Evolutionary conservation across 2,329 filamentous ascomycete species (phyloP).

Genomic region (Thelonectria blattea): DNA sequence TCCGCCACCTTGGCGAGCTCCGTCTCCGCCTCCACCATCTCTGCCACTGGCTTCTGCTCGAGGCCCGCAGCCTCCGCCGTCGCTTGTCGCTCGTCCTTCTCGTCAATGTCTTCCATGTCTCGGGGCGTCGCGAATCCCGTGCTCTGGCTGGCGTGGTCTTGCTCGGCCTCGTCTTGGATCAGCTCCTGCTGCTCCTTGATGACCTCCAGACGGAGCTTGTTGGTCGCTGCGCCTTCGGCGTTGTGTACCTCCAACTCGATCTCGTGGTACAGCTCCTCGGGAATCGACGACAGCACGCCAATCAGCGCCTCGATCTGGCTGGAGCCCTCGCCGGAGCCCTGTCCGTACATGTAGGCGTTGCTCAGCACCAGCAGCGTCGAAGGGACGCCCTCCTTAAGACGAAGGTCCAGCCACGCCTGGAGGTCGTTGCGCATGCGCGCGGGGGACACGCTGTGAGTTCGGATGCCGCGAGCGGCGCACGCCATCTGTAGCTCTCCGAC

Average conservation of each 20-base stretch:
- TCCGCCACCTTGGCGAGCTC: constrained; percentile 48
- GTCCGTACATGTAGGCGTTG: constrained; percentile 97
- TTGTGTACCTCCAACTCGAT: constrained; percentile 98
- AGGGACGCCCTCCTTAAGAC: constrained; percentile 92
- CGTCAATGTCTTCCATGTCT: constrained; percentile 91
- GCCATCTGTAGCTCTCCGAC: constrained; percentile 92
- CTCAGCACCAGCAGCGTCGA: constrained; percentile 94
- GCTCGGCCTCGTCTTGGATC: constrained; percentile 95
- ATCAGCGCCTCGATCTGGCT: constrained; percentile 93
- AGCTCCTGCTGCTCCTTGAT: constrained; percentile 98
- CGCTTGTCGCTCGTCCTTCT: constrained; percentile 77
- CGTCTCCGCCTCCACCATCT: constrained; percentile 62
- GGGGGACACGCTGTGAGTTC: constrained; percentile 90
- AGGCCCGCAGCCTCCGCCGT: constrained; percentile 56
- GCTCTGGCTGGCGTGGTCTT: constrained; percentile 81
- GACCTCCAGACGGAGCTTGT: constrained; percentile 98
- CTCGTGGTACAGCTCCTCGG: constrained; percentile 98
- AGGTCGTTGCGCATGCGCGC: constrained; percentile 87
- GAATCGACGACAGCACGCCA: constrained; percentile 90
- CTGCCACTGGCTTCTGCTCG: constrained; percentile 56
- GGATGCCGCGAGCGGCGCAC: constrained; percentile 88
- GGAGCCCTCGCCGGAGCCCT: constrained; percentile 85
- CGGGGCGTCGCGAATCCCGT: constrained; percentile 77
- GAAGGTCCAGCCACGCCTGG: constrained; percentile 90
- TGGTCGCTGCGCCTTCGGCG: constrained; percentile 94